Base-by-base conservation (phyloP, 2,329 filamentous ascomycete genomes). In the Cytospora schulzeri region DNA sequence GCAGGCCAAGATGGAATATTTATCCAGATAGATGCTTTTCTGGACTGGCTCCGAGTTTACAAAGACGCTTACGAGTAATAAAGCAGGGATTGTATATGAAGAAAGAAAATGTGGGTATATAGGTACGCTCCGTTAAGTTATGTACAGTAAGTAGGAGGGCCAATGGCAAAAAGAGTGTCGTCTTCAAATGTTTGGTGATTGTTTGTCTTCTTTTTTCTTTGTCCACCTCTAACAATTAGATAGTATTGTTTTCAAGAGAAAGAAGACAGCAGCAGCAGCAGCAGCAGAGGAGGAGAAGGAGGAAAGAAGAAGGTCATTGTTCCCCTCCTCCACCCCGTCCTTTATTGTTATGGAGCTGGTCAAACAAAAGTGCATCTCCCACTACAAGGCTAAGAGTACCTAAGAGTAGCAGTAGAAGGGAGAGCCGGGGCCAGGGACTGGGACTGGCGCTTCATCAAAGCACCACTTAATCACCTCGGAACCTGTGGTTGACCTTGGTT, bases 391-490 rank as follows among this genome's bases (percentile, higher is more conserved):
- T 31, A 31, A 31, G 33, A n/a, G n/a, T n/a, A n/a, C n/a, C n/a
- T 14, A 35, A 35, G 3, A 38, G 35, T 38, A 19, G n/a, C 17
- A n/a, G 17, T 41, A 38, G 38, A 31, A 31, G n/a, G n/a, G 35
- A 41, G 17, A 41, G 38, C 38, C 38, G 17, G 38, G 38, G 38
- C 35, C 35, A 38, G 35, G 14, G 35, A 55, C 59, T 55, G 17
- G 1, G 17, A 55, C 59, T 55, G 51, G 59, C 38, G 38, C 38
- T 8, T 41, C 19, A 41, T n/a, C 7, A 17, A 19, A 35, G 15
- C 4, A 41, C 38, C 38, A 55, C 45, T 45, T 24, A 22, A 4
- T 33, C 50, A 61, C n/a, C 53, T 61, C 45, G 54, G 59, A 48
- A 41, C 28, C 51, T 33, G 26, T 52, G 35, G n/a, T n/a, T n/a